Base-by-base conservation (phyloP, 371 early-diverging fungal species). In the Parasitella parasitica region DNA sequence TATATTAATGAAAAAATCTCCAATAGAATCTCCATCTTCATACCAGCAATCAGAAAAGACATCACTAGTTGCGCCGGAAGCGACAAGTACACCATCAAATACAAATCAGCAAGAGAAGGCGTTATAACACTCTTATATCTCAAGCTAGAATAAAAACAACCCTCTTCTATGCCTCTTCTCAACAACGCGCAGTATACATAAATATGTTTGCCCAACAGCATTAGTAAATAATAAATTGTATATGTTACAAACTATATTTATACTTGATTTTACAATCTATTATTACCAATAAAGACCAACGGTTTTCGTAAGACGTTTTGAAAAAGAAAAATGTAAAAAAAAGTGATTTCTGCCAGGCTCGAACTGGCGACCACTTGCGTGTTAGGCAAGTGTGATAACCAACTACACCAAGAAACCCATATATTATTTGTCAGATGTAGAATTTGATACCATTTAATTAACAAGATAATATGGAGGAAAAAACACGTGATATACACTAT, bases 51-150 rank as follows among this genome's bases (percentile, higher is more conserved):
- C 38, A 27, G 41, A 28, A 28, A 39, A 26, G 46, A 46, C 46
- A 3, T 50, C 26, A 26, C 27, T 46, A 22, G 54, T 61, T 54
- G 61, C 61, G 54, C 61, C 54, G 61, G 61, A 61, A 61, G 61
- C 61, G 54, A 54, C 54, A 6, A 57, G 27, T 43, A 57, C 43
- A 57, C 8, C 50, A 34, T 30, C 37, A 51, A 59, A 46, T 41
- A 56, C 34, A 32, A 28, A 52, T 34, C 52, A 52, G 34, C 52
- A 52, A 32, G 52, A 52, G 7, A 52, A 52, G 54, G 35, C 54
- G 36, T 37, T 54, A 18, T 54, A 37, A 54, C 6, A 20, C 9
- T 41, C 20, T 41, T 41, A 41, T 41, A 16, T 24, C 49, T 49
- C 49, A 27, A 28, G 49, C 28, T 49, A 49, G 49, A 49, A 20